Percentiles rank a stretch among this genome's conserved stretches.
Evolutionary conservation across 2,329 filamentous ascomycete species (phyloP).

Genomic region (Emydomyces testavorans): DNA sequence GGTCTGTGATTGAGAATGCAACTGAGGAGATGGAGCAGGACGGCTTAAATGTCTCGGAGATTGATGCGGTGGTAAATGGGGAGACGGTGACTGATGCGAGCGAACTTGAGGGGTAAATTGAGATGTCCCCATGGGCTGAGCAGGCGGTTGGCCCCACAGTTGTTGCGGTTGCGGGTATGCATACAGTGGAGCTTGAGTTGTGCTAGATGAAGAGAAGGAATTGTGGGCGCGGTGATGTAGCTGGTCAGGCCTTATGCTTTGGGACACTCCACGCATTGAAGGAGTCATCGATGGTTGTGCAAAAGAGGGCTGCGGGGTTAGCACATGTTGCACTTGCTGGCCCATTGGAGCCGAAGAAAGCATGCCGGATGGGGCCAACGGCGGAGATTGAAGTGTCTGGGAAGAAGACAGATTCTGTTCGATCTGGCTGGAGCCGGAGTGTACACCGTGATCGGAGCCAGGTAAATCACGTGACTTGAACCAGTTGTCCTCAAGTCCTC

Average conservation of each 20-base stretch:
- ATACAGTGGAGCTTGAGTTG: slow-evolving; percentile 35
- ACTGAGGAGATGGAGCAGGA: slow-evolving; percentile 26
- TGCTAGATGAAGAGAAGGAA: slow-evolving; percentile 42
- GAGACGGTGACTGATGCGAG: slow-evolving; percentile 31
- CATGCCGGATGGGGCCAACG: slow-evolving; percentile 26
- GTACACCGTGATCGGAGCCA: slow-evolving; percentile 36
- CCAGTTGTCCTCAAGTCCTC: slow-evolving; percentile 75
- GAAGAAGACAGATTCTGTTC: slow-evolving; percentile 20
- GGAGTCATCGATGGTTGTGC: slow-evolving; percentile 61
- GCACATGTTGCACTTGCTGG: slow-evolving; percentile 34
- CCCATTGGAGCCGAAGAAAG: slow-evolving; percentile 32
- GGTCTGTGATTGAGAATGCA: slow-evolving; percentile 25
- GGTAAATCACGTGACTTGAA: slow-evolving; percentile 70
- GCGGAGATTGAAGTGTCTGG: slow-evolving; percentile 32
- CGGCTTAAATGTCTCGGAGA: slow-evolving; percentile 35
- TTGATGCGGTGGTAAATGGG: slow-evolving; percentile 29
- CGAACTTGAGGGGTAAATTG: slow-evolving; percentile 39
- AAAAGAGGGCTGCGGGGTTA: slow-evolving; percentile 50
- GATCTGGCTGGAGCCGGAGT: slow-evolving; percentile 26
- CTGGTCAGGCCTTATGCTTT: slow-evolving; percentile 47
- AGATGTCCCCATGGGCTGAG: slow-evolving; percentile 49
- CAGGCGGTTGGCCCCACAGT: slow-evolving; percentile 48
- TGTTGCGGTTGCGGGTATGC: slow-evolving; percentile 47
- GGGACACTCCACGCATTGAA: slow-evolving; percentile 58
- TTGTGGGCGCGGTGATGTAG: slow-evolving; percentile 55